Base-by-base conservation (phyloP, 257 asterid genomes). In the Plantago ovata region DNA sequence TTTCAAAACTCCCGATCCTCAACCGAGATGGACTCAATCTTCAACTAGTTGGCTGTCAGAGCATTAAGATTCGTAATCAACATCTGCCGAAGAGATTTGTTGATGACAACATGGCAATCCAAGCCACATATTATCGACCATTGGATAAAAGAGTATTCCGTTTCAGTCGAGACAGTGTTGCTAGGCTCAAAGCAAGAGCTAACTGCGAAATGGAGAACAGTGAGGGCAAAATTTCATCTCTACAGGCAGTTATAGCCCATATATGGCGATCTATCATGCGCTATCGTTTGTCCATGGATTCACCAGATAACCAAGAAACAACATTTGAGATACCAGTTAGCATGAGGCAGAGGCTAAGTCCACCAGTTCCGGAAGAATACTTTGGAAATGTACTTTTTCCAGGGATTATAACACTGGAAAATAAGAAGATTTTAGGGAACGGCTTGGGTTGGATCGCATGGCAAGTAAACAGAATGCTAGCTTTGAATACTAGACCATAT, bases 161-260 rank as follows among this genome's bases (percentile, higher is more conserved):
- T 14, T 72, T 78, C 58, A 61, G 44, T 4, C 64, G 56, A 42
- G 58, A 53, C 4, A 68, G 16, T 7, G 52, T 74, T 2, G 43
- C 44, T 0, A 51, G 55, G 53, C 76, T 78, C 13, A 74, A 74
- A 59, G 56, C 62, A 3, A 62, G 10, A 44, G 75, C 83, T 12
- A 74, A 63, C 43, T 61, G 32, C 0, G 51, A 62, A 13, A 4
- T 40, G 38, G 46, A 19, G 18, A 28, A 56, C 6, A 7, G 43
- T 9, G 24, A 33, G 12, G 63, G 53, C 2, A 65, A 46, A 19
- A 78, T 78, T 16, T 78, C 80, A 1, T 71, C 78, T 9, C 67
- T 80, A 3, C 92, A 80, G 57, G 81, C 87, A n/a, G 21, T 73
- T 41, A 20, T 73, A 22, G 87, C 87, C 4, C 85, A 71, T 38